Evolutionary conservation across 495 filamentous ascomycete species (phyloP).

Genomic region (Penicillium egyptiacum): DNA sequence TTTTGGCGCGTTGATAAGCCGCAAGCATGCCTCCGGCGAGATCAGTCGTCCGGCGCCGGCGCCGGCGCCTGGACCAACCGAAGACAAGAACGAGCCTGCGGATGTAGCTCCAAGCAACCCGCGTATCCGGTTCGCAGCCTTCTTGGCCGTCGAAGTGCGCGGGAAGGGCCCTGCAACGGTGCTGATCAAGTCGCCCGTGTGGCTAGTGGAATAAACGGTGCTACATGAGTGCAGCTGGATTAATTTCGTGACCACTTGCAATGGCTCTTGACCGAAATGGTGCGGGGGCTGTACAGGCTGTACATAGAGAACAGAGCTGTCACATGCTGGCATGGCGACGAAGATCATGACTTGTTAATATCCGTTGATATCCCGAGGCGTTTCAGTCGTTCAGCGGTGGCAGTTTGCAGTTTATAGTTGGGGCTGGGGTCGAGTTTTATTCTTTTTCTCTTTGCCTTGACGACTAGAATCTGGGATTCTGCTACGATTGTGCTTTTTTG

Average conservation of each 20-base stretch:
- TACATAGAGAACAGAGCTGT: constrained; percentile 17
- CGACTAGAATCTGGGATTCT: constrained; percentile 7
- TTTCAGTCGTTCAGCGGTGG: constrained; percentile 1
- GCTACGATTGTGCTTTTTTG: constrained; percentile 8
- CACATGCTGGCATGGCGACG: constrained; percentile 19
- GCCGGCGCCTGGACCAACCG: constrained; percentile 1
- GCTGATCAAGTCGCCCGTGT: constrained; percentile 89
- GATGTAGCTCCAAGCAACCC: constrained; percentile 17
- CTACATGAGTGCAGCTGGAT: background rate
- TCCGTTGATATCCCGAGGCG: constrained; percentile 12
- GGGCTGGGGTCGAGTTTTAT: background rate
- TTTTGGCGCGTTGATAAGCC: constrained; percentile 51
- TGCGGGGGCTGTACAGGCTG: too few relatives aligned
- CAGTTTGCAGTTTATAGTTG: background rate
- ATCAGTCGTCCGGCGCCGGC: constrained; percentile 13
- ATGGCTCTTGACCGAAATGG: background rate
- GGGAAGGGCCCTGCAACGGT: constrained; percentile 62
- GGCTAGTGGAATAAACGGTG: constrained; percentile 51
- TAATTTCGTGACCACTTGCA: background rate
- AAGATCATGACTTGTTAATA: constrained; percentile 12
- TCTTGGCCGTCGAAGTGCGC: constrained; percentile 82
- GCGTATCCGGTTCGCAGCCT: constrained; percentile 78
- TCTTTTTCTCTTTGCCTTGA: background rate
- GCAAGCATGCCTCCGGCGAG: constrained; percentile 25
- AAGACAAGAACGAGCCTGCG: constrained; percentile 16